Evolutionary conservation across 306 rosid genomes (phyloP).

Genomic region (Vachellia collinsii): DNA sequence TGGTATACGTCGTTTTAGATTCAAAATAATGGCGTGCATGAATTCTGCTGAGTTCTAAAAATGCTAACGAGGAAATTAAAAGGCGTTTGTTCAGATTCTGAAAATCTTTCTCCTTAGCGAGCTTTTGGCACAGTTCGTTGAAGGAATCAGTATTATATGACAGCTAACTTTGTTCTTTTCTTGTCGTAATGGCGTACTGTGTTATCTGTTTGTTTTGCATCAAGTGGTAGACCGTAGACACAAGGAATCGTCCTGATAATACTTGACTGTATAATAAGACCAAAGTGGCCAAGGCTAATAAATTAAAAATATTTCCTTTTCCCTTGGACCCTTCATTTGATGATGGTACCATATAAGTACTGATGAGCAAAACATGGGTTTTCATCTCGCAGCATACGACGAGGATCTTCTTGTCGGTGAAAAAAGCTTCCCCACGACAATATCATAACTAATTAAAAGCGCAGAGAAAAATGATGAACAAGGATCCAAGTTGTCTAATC

Average conservation of each 20-base stretch:
- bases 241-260: conserved; percentile 47
- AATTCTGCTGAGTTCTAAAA: conserved; percentile 1
- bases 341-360: conserved; percentile 68
- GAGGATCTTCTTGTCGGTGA: conserved; percentile 56
- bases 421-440: conserved; percentile 9
- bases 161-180: conserved; percentile 37
- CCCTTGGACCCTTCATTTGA: background rate
- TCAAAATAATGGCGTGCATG: conserved; percentile 45
- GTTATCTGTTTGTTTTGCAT: conserved; percentile 49
- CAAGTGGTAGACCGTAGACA: conserved; percentile 74
- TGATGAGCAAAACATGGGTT: conserved; percentile 30
- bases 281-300: too few species aligned
- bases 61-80: conserved; percentile 8
- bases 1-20: conserved; percentile 10
- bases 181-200: conserved; percentile 46
- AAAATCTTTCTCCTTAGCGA: conserved; percentile 26
- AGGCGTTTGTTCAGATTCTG: conserved; percentile 14
- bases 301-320: background rate
- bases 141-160: conserved; percentile 39
- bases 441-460: background rate
- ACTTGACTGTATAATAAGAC: background rate
- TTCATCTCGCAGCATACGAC: conserved; percentile 47
- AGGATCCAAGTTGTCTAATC: conserved; percentile 20
- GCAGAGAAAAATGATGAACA: conserved; percentile 19
- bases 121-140: conserved; percentile 26